Evolutionary conservation across 1,284 basidiomycete species (phyloP).

Genomic region (Boletellus deceptivus): DNA sequence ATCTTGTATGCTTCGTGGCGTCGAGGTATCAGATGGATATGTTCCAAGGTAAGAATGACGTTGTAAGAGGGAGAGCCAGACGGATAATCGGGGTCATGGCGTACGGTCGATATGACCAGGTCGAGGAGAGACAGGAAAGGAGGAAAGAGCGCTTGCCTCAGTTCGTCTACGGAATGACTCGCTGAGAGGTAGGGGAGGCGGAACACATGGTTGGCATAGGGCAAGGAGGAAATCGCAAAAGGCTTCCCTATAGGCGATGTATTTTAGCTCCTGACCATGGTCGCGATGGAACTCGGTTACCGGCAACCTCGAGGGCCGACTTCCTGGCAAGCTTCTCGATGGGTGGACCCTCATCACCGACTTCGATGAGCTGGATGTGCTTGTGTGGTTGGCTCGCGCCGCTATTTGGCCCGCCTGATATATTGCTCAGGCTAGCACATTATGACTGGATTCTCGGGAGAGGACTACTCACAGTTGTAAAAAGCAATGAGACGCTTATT

Average conservation of each 20-base stretch:
- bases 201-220: constrained; percentile 79
- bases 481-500: constrained; percentile 70
- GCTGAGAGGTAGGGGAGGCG: constrained; percentile 57
- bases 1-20: constrained; percentile 54
- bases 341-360: constrained; percentile 62
- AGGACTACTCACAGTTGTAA: constrained; percentile 68
- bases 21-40: constrained; percentile 82
- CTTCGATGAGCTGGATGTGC: constrained; percentile 78
- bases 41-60: constrained; percentile 76
- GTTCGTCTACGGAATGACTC: constrained; percentile 42
- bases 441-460: neutral
- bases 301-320: constrained; percentile 52
- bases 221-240: constrained; percentile 63
- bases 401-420: constrained; percentile 69
- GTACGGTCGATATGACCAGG: constrained; percentile 72
- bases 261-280: constrained; percentile 11
- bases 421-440: neutral
- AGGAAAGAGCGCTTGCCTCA: constrained; percentile 57
- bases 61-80: constrained; percentile 75
- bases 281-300: constrained; percentile 7
- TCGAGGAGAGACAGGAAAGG: constrained; percentile 78
- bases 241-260: constrained; percentile 55
- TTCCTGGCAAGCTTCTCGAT: constrained; percentile 65
- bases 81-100: constrained; percentile 61
- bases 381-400: constrained; percentile 89